Conservation (phyloP, 371 early-diverging fungal species). For the Basidiobolus meristosporus region DNA sequence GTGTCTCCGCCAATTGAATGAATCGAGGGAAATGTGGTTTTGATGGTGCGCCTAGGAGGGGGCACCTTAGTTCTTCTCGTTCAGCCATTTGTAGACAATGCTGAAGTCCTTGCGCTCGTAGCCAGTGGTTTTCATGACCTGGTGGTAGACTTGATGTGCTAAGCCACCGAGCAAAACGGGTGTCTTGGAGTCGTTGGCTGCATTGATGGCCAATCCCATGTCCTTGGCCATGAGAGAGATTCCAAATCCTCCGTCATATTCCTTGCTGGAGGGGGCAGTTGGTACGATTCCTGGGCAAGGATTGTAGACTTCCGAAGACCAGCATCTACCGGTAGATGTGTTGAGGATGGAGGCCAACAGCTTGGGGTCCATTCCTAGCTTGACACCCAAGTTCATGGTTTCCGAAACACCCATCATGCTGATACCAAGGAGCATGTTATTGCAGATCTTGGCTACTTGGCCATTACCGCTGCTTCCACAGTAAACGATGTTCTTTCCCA, state of each 20-base stretch:
- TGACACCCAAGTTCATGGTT: conserved; percentile 73
- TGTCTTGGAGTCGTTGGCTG: conserved; percentile 58
- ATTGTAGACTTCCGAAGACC: conserved; percentile 83
- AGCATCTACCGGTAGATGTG: conserved; percentile 75
- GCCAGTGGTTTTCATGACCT: conserved; percentile 26
- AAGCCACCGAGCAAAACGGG: conserved; percentile 53
- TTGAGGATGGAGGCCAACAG: conserved; percentile 73
- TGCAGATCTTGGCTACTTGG: conserved; percentile 90
- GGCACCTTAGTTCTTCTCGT: conserved; percentile 1
- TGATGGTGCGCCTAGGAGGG: too few species aligned
- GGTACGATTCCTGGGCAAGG: conserved; percentile 75
- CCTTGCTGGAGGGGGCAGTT: conserved; percentile 64
- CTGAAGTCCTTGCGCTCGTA: conserved; percentile 52
- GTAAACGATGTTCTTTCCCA: conserved; percentile 89
- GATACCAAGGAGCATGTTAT: conserved; percentile 90
- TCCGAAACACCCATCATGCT: conserved; percentile 87
- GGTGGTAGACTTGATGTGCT: conserved; percentile 63
- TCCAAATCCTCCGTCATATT: conserved; percentile 84
- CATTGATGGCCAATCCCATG: conserved; percentile 70
- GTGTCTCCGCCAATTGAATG: too few species aligned
- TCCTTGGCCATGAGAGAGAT: conserved; percentile 86
- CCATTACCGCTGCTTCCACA: conserved; percentile 82
- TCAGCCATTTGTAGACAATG: conserved; percentile 51
- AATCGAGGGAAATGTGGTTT: too few species aligned
- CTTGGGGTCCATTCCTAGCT: conserved; percentile 78